Evolutionary conservation across 768 basidiomycete species (phyloP).

Genomic region (Calocybe gangraenosa): DNA sequence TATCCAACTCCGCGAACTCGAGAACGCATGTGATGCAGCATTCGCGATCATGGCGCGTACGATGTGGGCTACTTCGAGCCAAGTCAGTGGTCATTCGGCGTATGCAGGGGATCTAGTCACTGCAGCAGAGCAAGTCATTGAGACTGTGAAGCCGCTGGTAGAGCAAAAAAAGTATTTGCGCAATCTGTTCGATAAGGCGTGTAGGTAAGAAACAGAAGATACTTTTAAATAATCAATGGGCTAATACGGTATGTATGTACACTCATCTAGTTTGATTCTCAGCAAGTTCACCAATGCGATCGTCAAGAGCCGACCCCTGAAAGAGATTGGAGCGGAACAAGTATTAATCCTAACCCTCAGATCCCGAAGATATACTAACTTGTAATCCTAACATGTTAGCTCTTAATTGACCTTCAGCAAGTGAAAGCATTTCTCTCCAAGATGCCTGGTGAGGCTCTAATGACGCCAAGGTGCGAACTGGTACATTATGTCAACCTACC

Average conservation of each 20-base stretch:
- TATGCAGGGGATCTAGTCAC: slow-evolving; percentile 77
- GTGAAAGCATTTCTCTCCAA: slow-evolving; percentile 80
- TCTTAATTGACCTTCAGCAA: slow-evolving; percentile 87
- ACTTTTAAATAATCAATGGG: too few relatives aligned
- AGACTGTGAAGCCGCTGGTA: slow-evolving; percentile 71
- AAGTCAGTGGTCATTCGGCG: slow-evolving; percentile 83
- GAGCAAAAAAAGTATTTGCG: slow-evolving; percentile 94
- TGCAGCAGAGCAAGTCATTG: slow-evolving; percentile 71
- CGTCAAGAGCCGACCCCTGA: slow-evolving; percentile 86
- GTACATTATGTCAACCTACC: too few relatives aligned
- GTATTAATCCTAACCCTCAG: slow-evolving; percentile 28
- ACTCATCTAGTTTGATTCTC: slow-evolving; percentile 78
- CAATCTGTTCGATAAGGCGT: slow-evolving; percentile 91
- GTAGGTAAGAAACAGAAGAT: slow-evolving; percentile 52
- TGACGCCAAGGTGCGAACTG: slow-evolving; percentile 46
- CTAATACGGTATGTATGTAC: too few relatives aligned
- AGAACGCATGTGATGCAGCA: slow-evolving; percentile 74
- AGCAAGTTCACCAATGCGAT: slow-evolving; percentile 86
- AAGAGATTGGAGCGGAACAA: slow-evolving; percentile 95
- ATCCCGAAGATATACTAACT: not conserved
- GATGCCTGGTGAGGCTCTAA: slow-evolving; percentile 70
- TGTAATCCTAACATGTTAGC: slow-evolving; percentile 32
- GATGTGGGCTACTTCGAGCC: slow-evolving; percentile 73
- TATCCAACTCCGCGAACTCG: slow-evolving; percentile 79
- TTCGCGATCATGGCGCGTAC: slow-evolving; percentile 74